Evolutionary conservation across 2,329 filamentous ascomycete species (phyloP).

Genomic region (Colletotrichum karsti): DNA sequence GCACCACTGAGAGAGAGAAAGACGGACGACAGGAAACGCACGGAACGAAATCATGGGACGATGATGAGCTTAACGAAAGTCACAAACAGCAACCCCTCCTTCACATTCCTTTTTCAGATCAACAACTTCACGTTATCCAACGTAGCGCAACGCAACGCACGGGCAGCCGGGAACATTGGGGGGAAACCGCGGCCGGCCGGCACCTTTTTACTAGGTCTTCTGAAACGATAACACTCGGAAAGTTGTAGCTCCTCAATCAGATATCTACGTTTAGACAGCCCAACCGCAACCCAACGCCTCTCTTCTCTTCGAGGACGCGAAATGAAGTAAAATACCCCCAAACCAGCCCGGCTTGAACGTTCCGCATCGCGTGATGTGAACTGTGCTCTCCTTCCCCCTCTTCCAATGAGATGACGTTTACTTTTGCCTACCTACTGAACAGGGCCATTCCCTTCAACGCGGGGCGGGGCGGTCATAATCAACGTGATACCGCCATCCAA

Average conservation of each 20-base stretch:
- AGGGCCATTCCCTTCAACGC: slow-evolving; percentile 14
- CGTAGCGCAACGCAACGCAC: no score
- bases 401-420: not conserved
- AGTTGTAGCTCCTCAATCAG: not conserved
- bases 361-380: not conserved
- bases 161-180: not conserved
- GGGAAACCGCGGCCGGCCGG: no score
- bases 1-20: no score
- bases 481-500: slow-evolving; percentile 15
- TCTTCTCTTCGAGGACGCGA: not conserved
- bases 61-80: not conserved
- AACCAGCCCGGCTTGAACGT: not conserved
- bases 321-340: slow-evolving; percentile 4
- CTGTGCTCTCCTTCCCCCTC: no score
- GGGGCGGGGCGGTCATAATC: slow-evolving; percentile 18
- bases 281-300: not conserved
- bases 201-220: no score
- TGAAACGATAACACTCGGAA: not conserved
- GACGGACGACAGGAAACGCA: not conserved
- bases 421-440: not conserved
- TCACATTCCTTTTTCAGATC: slow-evolving; percentile 17
- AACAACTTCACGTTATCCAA: not conserved
- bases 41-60: not conserved
- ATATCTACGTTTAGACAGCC: no score
- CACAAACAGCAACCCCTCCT: not conserved